These are phyloP conservation scores for Blastobotrys peoriensis DNA, from an alignment of 805 yeast genomes.

Conservation along the genomic window DNA sequence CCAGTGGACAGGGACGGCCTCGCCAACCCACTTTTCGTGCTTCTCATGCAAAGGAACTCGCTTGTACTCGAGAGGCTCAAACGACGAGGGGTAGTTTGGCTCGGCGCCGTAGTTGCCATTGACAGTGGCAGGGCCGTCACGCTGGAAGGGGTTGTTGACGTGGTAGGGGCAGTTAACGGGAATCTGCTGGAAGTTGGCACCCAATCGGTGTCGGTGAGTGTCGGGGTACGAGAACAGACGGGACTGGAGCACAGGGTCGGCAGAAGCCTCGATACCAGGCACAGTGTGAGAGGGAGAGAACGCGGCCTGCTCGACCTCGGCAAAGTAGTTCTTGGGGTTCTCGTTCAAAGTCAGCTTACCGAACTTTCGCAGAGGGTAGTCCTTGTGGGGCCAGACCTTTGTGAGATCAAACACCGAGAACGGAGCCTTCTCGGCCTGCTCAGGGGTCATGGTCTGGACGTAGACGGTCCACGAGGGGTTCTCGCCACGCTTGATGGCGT, in stretches of 20 bases:
- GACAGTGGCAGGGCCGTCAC: conserved; percentile 57
- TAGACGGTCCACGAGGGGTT: conserved; percentile 47
- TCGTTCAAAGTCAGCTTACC: conserved; percentile 50
- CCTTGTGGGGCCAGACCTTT: conserved; percentile 52
- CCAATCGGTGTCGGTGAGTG: conserved; percentile 72
- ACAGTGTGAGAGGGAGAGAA: conserved; percentile 69
- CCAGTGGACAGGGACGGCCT: conserved; percentile 86
- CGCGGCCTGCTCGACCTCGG: conserved; percentile 51
- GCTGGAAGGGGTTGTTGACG: conserved; percentile 39
- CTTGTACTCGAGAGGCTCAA: conserved; percentile 30
- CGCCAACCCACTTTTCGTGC: conserved; percentile 76
- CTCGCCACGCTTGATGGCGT: conserved; percentile 43
- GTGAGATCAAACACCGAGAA: conserved; percentile 50
- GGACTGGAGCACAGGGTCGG: conserved; percentile 72
- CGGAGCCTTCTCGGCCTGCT: conserved; percentile 46
- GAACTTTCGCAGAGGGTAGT: conserved; percentile 49
- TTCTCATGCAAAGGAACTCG: conserved; percentile 31
- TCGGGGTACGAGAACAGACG: conserved; percentile 72
- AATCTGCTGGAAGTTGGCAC: conserved; percentile 58
- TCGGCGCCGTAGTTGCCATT: conserved; percentile 43
- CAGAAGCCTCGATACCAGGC: conserved; percentile 69
- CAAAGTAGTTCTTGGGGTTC: conserved; percentile 51
- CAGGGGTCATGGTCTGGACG: conserved; percentile 54
- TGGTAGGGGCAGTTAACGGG: conserved; percentile 61
- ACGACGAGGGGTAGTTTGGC: conserved; percentile 48